Base-by-base conservation (phyloP, 306 rosid species). In the Prunus davidiana region DNA sequence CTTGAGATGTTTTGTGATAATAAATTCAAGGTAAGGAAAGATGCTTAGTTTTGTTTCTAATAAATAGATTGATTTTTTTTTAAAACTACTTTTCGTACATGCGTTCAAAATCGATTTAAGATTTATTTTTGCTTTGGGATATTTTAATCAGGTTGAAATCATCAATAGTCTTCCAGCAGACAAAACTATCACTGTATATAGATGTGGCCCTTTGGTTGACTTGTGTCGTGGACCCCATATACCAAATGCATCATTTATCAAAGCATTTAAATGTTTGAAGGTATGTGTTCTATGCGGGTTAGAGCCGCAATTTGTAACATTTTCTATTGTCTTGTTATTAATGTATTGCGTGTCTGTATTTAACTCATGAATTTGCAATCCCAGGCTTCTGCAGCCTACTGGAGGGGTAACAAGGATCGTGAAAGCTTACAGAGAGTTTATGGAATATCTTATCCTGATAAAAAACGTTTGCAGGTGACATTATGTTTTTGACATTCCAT, bases 171-270 rank as follows among this genome's bases (percentile, higher is more conserved):
- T 94, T 78, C 95, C 98, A 7, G 90, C 87, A 20, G 98, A 92
- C 84, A 90, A 90, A 82, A 85, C 98, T 41, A 94, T 94, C 78
- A 94, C 98, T 1, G 98, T 94, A 27, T 94, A 94, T 73, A 90
- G 97, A 88, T 94, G 98, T 84, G 98, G 98, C 69, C 96, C 95
- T 41, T 82, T 94, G 70, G 89, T 94, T 78, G 98, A 94, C 83
- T 87, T 94, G 79, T 94, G 98, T 74, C 96, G 98, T 68, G 98
- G 98, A 34, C 98, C 97, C 5, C 98, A 94, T 82, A 94, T 94
- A 84, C 98, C 97, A 62, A 94, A 86, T 76, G 92, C 98, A 65
- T 92, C 98, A 24, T 92, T 94, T 85, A 97, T 94, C 80, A 94
- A 90, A 78, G 96, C 98, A 58, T 77, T 94, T 74, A 91, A 91